Evolutionary conservation across 331 rosid genomes (phyloP), one percentile per base, ranked within the genome.

Genomic region (Cydonia oblonga): DNA sequence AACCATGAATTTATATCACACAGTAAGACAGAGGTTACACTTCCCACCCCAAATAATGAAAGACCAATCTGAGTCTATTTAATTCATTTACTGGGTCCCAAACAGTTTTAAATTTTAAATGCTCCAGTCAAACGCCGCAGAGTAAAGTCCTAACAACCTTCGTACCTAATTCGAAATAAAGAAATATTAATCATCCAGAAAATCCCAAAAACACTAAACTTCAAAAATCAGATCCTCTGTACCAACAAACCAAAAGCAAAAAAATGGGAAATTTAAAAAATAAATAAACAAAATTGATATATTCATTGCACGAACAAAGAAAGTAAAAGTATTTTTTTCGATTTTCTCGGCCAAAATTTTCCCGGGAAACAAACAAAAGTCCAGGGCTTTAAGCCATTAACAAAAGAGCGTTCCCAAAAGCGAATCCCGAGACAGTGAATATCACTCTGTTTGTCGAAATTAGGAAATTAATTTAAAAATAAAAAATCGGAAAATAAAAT

Each of bases 311-410:
- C n/a, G n/a, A n/a, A n/a, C n/a, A n/a, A n/a, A n/a, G 42, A 35
- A 35, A 35, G 42, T 35, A 35, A 35, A 35, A 35, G 42, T n/a
- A n/a, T 35, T 35, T 35, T 35, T 35, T 35, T 18, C 22, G 3
- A 52, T n/a, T 59, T 11, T 68, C 44, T 64, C 4, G 20, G n/a
- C 5, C 49, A 42, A 1, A 14, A 29, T 20, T 61, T 74, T 52
- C 71, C 26, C 18, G 60, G n/a, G 1, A 69, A 71, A 42, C 66
- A 78, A 46, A 73, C 26, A 24, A 52, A 66, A 38, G 29, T 52
- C 67, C 73, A 76, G 85, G 87, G 87, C 67, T 56, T 80, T 25
- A 9, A 40, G 40, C 9, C 66, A 22, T 28, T 22, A 14, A 25
- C 65, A 52, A 6, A 53, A 53, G 26, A 72, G 7, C 53, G 26